Evolutionary conservation across 768 basidiomycete species (phyloP), one percentile per base, ranked within the genome.

Genomic region (Phlebiopsis gigantea): DNA sequence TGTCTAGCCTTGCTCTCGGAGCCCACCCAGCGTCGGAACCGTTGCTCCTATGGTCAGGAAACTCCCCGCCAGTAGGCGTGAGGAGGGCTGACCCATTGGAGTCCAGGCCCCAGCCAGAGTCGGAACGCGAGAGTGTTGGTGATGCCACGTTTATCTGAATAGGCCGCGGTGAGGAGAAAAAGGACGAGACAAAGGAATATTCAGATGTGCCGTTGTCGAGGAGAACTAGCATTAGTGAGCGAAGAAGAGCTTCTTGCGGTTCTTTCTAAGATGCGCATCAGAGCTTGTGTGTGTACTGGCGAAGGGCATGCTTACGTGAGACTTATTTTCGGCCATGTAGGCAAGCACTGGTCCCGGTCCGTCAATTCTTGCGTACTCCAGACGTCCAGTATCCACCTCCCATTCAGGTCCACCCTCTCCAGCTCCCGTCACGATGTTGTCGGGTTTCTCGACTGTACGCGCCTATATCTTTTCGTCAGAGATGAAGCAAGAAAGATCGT

Each of bases 141-240:
- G 57, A 47, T 10, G 62, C 12, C 7, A 44, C 31, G 31, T 54
- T 30, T 5, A 31, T 14, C n/a, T 61, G 50, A 29, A 53, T 52
- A 15, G 28, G 47, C 10, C 63, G 46, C 70, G 73, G 57, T 68
- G 67, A 39, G 59, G 66, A 57, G 73, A 98, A 98, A 75, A 99
- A 98, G 0, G 83, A 74, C 9, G 84, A 82, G 50, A 97, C 72
- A 65, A 98, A 98, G 1, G 85, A 77, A 71, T 94, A 96, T 72
- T 98, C 96, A 26, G 93, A 83, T 1, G 90, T 90, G 3, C 91
- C 87, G 66, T 99, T 98, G 73, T 98, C 94, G 81, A 96, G 85
- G 58, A 98, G 82, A 52, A 97, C 95, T 51, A 98, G 75, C 47
- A 93, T 73, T 24, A 93, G 73, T 0, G 95, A 96, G 24, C 96